Base-by-base conservation (phyloP, 192 early-diverging fungal genomes). In the Linnemannia zychae region DNA sequence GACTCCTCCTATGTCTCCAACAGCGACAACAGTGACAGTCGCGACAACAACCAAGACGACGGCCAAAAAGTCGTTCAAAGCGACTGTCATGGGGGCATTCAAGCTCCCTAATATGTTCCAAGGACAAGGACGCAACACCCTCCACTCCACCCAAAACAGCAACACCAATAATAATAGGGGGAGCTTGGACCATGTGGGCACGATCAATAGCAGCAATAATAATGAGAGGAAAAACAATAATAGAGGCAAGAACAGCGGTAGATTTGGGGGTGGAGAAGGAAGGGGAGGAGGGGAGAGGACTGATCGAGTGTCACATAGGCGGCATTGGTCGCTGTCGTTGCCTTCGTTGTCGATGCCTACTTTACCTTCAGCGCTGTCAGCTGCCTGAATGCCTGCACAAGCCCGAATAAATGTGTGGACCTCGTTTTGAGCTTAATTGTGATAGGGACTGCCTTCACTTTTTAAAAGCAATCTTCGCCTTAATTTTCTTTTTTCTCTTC, bases 311-410 rank as follows among this genome's bases (percentile, higher is more conserved):
- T 66, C 47, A 17, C 80, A 75, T 72, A 38, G 80, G 3, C 67
- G 80, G 37, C 67, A 71, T 24, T 76, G 80, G 80, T 69, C 74
- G 11, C 11, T 80, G 66, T 68, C 73, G 12, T 9, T 80, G 66
- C 52, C 72, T 15, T 75, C 79, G 34, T 13, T 75, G 18, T 75
- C 80, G 4, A 68, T 57, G n/a, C 22, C 34, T 22, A 69, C 40
- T 17, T 38, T 81, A 34, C 66, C 52, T 38, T 57, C 48, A 1
- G 49, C 53, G 47, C 31, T 46, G 16, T 67, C 44, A 24, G 72
- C 72, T 36, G 65, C 71, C 13, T 80, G 63, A 69, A 44, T 13
- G 37, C 28, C 22, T 24, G 6, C n/a, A n/a, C 2, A 13, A 5
- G 6, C 4, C 50, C n/a, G 22, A 18, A n/a, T n/a, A n/a, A n/a